These are phyloP conservation scores for Phytophthora tubulina DNA, from an alignment of 352 stramenopile species.

Conservation along the genomic window DNA sequence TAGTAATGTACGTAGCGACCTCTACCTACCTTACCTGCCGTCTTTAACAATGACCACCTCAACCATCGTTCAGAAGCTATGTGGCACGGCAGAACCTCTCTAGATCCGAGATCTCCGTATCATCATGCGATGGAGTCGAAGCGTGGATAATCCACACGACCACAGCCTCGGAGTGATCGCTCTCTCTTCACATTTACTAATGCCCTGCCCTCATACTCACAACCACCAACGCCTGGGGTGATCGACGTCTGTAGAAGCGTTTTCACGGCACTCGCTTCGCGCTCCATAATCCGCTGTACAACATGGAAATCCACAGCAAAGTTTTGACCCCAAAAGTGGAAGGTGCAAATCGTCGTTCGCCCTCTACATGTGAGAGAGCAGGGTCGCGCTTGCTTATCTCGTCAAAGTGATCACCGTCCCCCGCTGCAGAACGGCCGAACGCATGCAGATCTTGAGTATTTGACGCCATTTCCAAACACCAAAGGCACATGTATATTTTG, in stretches of 20 bases:
- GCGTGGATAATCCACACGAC: slow-evolving; percentile 4
- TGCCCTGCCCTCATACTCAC: slow-evolving; percentile 15
- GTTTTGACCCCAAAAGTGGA: slow-evolving; percentile 10
- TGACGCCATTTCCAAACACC: neutral
- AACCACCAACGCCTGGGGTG: slow-evolving; percentile 3
- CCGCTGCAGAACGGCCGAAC: neutral
- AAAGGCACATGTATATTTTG: slow-evolving; percentile 16
- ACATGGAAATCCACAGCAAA: neutral
- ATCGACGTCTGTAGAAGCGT: slow-evolving; percentile 28
- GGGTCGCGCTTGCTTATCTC: slow-evolving; percentile 31
- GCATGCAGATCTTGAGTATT: neutral
- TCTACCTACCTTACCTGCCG: neutral
- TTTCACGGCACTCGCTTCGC: slow-evolving; percentile 11
- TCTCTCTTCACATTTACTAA: slow-evolving; percentile 9
- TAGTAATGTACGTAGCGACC: slow-evolving; percentile 2
- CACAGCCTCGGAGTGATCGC: neutral
- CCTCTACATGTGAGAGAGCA: slow-evolving; percentile 38
- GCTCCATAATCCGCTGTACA: slow-evolving; percentile 25
- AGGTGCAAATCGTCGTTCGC: slow-evolving; percentile 14
- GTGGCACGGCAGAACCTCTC: neutral
- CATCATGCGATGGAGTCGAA: neutral
- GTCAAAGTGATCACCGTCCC: neutral
- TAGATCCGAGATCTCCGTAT: slow-evolving; percentile 2
- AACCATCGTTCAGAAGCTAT: neutral
- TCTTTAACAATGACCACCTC: slow-evolving; percentile 16